Evolutionary conservation across 2,329 filamentous ascomycete species (phyloP).

Genomic region (Trichoderma polysporum): DNA sequence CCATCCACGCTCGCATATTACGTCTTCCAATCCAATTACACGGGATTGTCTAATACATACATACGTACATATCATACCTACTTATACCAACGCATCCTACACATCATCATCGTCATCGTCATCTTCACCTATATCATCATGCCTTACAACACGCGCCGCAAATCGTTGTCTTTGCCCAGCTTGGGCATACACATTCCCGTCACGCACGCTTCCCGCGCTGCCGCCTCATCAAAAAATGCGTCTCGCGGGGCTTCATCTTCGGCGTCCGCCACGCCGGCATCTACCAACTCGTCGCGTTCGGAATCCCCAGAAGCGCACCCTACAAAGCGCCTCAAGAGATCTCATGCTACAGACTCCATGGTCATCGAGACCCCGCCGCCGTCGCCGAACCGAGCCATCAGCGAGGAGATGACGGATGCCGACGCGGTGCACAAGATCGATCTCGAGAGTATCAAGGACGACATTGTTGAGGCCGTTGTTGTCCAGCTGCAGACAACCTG

Average conservation of each 20-base stretch:
- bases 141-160: constrained; percentile 96
- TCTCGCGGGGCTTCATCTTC: constrained; percentile 34
- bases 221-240: constrained; percentile 45
- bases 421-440: constrained; percentile 46
- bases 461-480: constrained; percentile 90
- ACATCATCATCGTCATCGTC: not conserved
- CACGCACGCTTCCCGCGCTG: constrained; percentile 58
- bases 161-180: constrained; percentile 89
- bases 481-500: constrained; percentile 83
- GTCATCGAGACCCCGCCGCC: constrained; percentile 67
- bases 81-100: not conserved
- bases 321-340: constrained; percentile 74
- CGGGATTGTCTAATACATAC: not conserved
- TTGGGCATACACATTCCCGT: constrained; percentile 86
- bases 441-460: constrained; percentile 83
- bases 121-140: constrained; percentile 46
- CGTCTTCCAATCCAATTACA: constrained; percentile 10
- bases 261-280: constrained; percentile 33
- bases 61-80: constrained; percentile 1
- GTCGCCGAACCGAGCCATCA: constrained; percentile 36
- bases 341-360: constrained; percentile 72
- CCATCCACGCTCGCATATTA: not conserved
- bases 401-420: constrained; percentile 31
- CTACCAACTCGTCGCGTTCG: constrained; percentile 33
- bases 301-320: constrained; percentile 41